Base-by-base conservation (phyloP, 306 rosid species). In the Vachellia collinsii region DNA sequence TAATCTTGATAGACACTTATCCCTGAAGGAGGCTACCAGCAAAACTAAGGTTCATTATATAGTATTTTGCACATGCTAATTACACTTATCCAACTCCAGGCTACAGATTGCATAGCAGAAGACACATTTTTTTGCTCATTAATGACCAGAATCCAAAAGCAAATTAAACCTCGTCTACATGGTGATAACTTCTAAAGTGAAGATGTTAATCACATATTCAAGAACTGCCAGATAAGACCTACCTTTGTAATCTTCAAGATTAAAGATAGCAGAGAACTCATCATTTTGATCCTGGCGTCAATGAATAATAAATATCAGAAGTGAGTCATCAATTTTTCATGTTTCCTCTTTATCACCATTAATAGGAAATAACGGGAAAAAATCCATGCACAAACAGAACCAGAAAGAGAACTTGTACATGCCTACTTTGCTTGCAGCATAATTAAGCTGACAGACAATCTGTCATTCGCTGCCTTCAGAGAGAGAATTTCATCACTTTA, bases 241-340 rank as follows among this genome's bases (percentile, higher is more conserved):
- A 93, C 99, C 98, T 89, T 89, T 95, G 87, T 91, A 95, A 81
- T 95, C 98, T 89, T 93, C 99, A 36, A 95, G 98, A 84, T 95
- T 95, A 82, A 95, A 95, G 84, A 93, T 65, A 50, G 81, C 87
- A 81, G 97, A 85, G 72, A 93, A 95, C 41, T 89, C 93, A 48
- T 90, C 90, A 85, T 95, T 95, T 86, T 93, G 99, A 61, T 91
- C 96, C 98, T 95, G 92, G 36, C 82, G 77, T 79, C 72, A 80
- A 83, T 74, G 78, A 72, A 64, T 82, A 80, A 84, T 67, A 84
- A 77, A 64, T 11, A 59, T 41, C 81, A 81, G 83, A 78, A 77
- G 66, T 80, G 46, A 71, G 50, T 53, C 29, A 11, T 70, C 63
- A 76, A 78, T 44, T 22, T 58, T 61, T 42, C 68, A 56, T 63